phyloP scores from a whole-genome alignment of 2,329 filamentous ascomycete genomes.

The Apiospora kogelbergensis region DNA sequence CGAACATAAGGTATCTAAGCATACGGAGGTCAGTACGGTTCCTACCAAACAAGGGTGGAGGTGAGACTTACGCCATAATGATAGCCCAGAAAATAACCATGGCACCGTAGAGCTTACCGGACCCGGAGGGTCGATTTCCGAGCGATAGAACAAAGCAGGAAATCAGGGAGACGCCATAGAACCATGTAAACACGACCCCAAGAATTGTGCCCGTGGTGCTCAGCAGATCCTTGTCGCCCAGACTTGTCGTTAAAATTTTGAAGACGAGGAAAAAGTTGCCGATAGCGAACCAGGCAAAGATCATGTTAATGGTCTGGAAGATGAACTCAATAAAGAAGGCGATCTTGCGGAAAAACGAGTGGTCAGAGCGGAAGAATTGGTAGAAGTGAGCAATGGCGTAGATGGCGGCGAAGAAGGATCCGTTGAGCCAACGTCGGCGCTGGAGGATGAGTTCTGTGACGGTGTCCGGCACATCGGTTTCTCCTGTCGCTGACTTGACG shows the following conservation, averaged over 20 bases:
- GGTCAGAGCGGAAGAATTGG: slow-evolving; percentile 91
- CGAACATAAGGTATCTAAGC: slow-evolving; percentile 82
- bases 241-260: slow-evolving; percentile 87
- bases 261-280: slow-evolving; percentile 99
- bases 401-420: slow-evolving; percentile 95
- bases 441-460: slow-evolving; percentile 96
- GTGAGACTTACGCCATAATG: slow-evolving; percentile 76
- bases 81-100: slow-evolving; percentile 99
- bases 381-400: slow-evolving; percentile 95
- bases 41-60: not conserved
- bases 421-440: slow-evolving; percentile 95
- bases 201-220: slow-evolving; percentile 77
- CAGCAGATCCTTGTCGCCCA: slow-evolving; percentile 68
- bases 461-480: slow-evolving; percentile 93
- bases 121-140: slow-evolving; percentile 92
- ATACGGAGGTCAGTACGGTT: not conserved
- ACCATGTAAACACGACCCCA: slow-evolving; percentile 90
- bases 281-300: slow-evolving; percentile 98
- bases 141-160: slow-evolving; percentile 94
- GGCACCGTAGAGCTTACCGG: slow-evolving; percentile 88
- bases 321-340: slow-evolving; percentile 90
- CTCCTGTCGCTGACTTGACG: slow-evolving; percentile 94
- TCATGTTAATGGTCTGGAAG: slow-evolving; percentile 94
- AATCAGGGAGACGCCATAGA: slow-evolving; percentile 87
- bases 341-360: slow-evolving; percentile 82